Conservation (phyloP, 2,329 filamentous ascomycete species). For the Cladorrhinum sp. region DNA sequence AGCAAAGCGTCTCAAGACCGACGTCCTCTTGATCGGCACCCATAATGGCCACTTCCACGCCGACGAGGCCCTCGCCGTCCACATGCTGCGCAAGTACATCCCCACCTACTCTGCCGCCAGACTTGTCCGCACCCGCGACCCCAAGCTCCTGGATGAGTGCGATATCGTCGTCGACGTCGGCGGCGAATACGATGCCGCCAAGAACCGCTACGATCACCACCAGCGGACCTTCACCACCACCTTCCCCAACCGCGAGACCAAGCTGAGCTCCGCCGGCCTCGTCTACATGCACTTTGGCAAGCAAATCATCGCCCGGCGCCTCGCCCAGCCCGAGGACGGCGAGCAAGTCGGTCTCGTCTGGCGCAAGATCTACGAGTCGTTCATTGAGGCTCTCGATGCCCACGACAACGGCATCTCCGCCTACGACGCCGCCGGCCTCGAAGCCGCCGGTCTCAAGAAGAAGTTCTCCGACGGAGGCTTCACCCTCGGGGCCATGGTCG, state of each 20-base stretch:
- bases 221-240: conserved; percentile 85
- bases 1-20: conserved; percentile 81
- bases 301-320: conserved; percentile 70
- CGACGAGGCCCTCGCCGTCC: conserved; percentile 94
- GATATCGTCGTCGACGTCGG: conserved; percentile 98
- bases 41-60: conserved; percentile 99
- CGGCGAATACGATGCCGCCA: conserved; percentile 77
- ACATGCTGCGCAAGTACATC: conserved; percentile 81
- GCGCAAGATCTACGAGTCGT: conserved; percentile 86
- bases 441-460: conserved; percentile 71
- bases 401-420: conserved; percentile 92
- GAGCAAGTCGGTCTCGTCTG: conserved; percentile 73
- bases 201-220: conserved; percentile 92
- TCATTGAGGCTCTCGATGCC: conserved; percentile 93
- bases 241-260: conserved; percentile 80
- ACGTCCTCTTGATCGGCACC: conserved; percentile 73
- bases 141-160: conserved; percentile 71
- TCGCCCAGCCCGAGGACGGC: conserved; percentile 54
- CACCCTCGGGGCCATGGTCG: conserved; percentile 79
- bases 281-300: conserved; percentile 95
- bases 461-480: conserved; percentile 81
- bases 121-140: conserved; percentile 85
- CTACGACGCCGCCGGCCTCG: conserved; percentile 70
- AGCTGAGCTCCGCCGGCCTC: conserved; percentile 88
- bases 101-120: conserved; percentile 71